Base-by-base conservation (phyloP, 345 rosid genomes). In the Microthlaspi erraticum region DNA sequence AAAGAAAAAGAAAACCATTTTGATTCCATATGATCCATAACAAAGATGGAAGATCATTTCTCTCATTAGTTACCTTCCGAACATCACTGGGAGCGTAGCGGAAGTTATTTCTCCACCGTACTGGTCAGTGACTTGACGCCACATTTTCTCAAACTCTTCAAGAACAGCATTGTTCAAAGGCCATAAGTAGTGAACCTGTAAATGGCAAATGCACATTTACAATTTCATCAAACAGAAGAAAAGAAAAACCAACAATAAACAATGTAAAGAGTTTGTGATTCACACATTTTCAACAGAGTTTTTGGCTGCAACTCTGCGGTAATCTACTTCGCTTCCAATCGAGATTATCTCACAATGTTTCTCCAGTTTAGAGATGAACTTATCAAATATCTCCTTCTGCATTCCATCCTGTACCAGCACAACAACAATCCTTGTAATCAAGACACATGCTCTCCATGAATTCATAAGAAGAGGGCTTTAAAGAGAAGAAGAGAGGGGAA, bases 301-400 rank as follows among this genome's bases (percentile, higher is more conserved):
- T 71, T 87, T 75, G 13, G 97, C 96, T 48, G 86, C 84, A 56
- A 78, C 80, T 49, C 96, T 86, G 29, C 97, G 90, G 77, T 90
- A 93, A 83, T 93, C 97, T 66, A 93, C 78, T 73, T 90, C 96
- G 70, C 86, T 87, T 79, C 87, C 96, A 74, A 90, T 81, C 68
- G 79, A 80, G 71, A 90, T 66, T 10, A 83, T 84, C 76, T 90
- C 96, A 76, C 96, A 93, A 55, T 88, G 93, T 64, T 86, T 76
- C 73, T 82, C 90, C 83, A 93, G 71, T 64, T 88, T 90, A 8
- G 78, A 39, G 39, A 90, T 72, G 19, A 93, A 81, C 76, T 93
- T 90, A 42, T 70, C 84, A 72, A 93, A 93, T 70, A 93, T 87
- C 72, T 86, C 93, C 63, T 83, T 81, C 81, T 90, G 97, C 98